A percentile compares a stretch with the other conserved stretches of the same genome.
Evolutionary conservation across 257 asterid species (phyloP).

Genomic region (Solanum clarkiae): DNA sequence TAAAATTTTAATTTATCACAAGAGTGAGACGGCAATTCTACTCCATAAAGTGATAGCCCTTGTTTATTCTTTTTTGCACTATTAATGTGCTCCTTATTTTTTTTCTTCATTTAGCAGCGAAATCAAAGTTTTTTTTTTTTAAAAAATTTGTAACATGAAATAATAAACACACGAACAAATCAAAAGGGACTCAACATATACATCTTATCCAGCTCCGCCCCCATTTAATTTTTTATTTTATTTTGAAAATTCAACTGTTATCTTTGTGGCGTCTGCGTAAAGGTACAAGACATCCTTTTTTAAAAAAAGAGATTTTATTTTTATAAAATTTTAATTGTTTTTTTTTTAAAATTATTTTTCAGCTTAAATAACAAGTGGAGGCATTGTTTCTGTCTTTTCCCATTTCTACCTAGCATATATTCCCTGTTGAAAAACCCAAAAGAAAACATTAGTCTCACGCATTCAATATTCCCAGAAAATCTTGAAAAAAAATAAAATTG

Average conservation of each 20-base stretch:
- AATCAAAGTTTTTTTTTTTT: no score
- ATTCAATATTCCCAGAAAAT: conserved; percentile 15
- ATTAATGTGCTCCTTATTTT: no score
- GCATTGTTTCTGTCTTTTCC: conserved; percentile 11
- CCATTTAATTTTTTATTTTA: no score
- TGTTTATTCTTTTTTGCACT: no score
- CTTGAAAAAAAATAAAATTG: conserved; percentile 4
- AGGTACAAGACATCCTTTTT: conserved; percentile 20
- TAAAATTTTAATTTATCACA: no score
- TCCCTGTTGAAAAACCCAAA: not conserved
- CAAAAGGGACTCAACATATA: no score
- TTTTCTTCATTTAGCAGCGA: no score
- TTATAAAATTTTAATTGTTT: not conserved
- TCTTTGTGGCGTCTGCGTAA: conserved; percentile 32
- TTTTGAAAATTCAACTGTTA: not conserved
- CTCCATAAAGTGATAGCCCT: no score
- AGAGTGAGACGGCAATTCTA: no score
- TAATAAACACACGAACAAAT: no score
- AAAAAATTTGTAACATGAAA: no score
- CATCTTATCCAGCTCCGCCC: no score
- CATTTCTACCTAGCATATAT: conserved; percentile 16
- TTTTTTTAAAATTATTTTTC: not conserved
- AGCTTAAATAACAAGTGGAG: not conserved
- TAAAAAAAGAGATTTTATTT: not conserved
- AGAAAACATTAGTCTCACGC: not conserved